phyloP scores from a whole-genome alignment of 2,329 filamentous ascomycete genomes.

The Pseudogymnoascus sp. region DNA sequence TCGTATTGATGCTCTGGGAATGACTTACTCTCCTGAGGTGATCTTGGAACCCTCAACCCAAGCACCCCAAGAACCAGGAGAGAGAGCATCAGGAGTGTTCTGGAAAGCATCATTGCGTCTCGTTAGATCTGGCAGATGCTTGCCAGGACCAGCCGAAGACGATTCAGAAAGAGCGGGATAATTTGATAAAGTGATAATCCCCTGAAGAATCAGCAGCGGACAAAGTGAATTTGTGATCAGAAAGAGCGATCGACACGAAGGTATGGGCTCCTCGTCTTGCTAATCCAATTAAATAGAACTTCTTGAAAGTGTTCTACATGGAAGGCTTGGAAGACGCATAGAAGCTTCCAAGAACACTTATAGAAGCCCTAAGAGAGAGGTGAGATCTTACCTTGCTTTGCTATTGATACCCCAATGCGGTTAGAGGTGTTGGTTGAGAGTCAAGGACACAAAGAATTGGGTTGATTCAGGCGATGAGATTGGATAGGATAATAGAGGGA shows the following conservation, averaged over 20 bases:
- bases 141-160: neutral
- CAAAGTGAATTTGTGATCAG: neutral
- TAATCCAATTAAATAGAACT: neutral
- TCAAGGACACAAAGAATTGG: neutral
- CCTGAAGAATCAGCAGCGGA: neutral
- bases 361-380: neutral
- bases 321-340: neutral
- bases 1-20: neutral
- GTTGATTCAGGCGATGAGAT: neutral
- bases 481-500: neutral
- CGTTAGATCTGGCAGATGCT: neutral
- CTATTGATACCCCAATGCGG: conserved; percentile 3
- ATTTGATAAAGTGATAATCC: neutral
- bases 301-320: neutral
- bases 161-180: neutral
- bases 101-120: neutral
- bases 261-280: neutral
- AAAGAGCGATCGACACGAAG: neutral
- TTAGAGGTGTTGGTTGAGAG: conserved; percentile 2
- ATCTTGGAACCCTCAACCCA: neutral
- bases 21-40: neutral
- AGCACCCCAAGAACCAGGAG: neutral
- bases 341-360: conserved; percentile 5
- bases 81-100: neutral
- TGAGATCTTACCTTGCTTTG: conserved; percentile 1